These are phyloP conservation scores for Sutorius eximius DNA, from an alignment of 1,284 basidiomycete genomes.

Conservation along the genomic window DNA sequence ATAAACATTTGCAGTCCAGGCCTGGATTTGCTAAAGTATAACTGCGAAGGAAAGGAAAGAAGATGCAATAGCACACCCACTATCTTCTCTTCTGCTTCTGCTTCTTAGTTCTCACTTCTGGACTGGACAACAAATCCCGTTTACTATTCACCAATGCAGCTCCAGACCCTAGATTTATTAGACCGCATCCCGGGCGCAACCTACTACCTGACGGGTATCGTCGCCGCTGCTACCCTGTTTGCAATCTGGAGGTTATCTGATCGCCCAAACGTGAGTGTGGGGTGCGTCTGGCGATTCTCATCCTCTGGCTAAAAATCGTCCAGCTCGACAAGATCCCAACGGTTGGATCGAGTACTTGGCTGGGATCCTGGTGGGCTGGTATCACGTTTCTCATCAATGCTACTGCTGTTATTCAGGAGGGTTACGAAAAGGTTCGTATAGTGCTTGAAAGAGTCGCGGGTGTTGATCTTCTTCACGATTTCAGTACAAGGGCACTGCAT, in stretches of 20 bases:
- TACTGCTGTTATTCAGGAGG: slow-evolving; percentile 20
- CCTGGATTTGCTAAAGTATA: neutral
- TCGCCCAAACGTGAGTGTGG: slow-evolving; percentile 2
- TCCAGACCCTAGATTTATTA: neutral
- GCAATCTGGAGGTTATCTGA: neutral
- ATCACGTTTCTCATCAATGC: slow-evolving; percentile 13
- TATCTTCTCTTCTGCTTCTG: no score
- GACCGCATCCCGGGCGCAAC: neutral
- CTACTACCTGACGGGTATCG: neutral
- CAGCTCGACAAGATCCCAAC: slow-evolving; percentile 27
- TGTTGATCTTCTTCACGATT: neutral
- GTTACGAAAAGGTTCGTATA: slow-evolving; percentile 22
- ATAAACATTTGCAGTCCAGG: neutral
- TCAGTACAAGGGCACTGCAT: slow-evolving; percentile 39
- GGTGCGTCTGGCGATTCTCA: neutral
- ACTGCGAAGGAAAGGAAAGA: neutral
- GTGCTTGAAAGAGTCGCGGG: neutral
- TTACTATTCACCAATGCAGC: neutral
- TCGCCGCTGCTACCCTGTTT: neutral
- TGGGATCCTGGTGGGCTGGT: slow-evolving; percentile 22
- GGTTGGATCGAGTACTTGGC: slow-evolving; percentile 21
- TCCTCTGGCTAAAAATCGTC: neutral
- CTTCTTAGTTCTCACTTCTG: no score
- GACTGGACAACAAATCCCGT: no score
- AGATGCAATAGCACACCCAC: neutral